Evolutionary conservation across 805 yeast genomes (phyloP).

Genomic region (Millerozyma miso): DNA sequence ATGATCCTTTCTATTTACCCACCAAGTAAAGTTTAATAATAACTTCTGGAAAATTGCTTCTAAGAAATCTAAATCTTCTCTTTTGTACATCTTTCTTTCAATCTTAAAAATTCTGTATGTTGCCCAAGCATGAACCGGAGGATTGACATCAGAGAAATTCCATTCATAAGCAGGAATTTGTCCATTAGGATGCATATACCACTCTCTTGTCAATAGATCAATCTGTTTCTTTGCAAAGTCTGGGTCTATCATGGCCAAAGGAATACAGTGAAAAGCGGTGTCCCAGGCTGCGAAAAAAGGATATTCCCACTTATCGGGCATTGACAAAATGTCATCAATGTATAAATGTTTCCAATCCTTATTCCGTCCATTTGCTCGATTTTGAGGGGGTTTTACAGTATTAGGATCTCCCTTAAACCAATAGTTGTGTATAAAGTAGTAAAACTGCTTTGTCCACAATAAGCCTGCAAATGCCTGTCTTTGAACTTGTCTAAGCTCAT

Average conservation of each 20-base stretch:
- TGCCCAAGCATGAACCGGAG: conserved; percentile 97
- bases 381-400: conserved; percentile 68
- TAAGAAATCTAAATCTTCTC: conserved; percentile 73
- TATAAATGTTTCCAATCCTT: conserved; percentile 85
- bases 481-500: conserved; percentile 75
- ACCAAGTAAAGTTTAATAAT: conserved; percentile 89
- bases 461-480: conserved; percentile 93
- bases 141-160: conserved; percentile 94
- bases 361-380: conserved; percentile 84
- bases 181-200: conserved; percentile 99
- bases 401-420: conserved; percentile 86
- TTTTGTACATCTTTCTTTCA: conserved; percentile 81
- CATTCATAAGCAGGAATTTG: conserved; percentile 96
- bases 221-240: conserved; percentile 86
- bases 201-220: conserved; percentile 81
- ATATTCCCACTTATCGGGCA: conserved; percentile 96
- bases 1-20: conserved; percentile 89
- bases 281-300: conserved; percentile 98
- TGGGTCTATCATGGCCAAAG: conserved; percentile 90
- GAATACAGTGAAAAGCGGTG: conserved; percentile 91
- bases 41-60: conserved; percentile 92
- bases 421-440: conserved; percentile 77
- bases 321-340: conserved; percentile 79
- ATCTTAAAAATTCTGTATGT: conserved; percentile 82
- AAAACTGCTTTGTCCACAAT: conserved; percentile 90